Conservation (phyloP, 108 stramenopile genomes). For the Pelagomonas calceolata region DNA sequence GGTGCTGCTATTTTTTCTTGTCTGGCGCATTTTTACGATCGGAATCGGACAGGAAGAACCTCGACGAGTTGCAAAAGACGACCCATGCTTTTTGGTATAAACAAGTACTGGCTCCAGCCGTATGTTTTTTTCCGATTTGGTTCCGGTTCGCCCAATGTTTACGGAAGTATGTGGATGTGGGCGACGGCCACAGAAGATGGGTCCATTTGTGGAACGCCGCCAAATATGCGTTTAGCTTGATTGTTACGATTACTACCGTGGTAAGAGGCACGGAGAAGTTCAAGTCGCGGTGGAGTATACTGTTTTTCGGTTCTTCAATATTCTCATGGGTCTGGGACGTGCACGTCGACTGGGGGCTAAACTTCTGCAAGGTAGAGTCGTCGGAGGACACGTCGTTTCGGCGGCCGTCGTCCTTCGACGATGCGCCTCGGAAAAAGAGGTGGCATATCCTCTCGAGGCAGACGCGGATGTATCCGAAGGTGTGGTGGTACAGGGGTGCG, state of each 20-base stretch:
- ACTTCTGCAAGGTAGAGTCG: no score
- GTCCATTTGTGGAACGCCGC: slow-evolving; percentile 74
- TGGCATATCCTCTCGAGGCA: slow-evolving; percentile 42
- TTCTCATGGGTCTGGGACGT: slow-evolving; percentile 82
- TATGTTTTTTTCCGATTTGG: slow-evolving; percentile 67
- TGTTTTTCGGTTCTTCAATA: slow-evolving; percentile 62
- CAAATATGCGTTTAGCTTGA: slow-evolving; percentile 79
- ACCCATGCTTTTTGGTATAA: slow-evolving; percentile 49
- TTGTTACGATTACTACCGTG: slow-evolving; percentile 58
- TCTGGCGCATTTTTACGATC: slow-evolving; percentile 58
- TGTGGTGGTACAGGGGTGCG: slow-evolving; percentile 51
- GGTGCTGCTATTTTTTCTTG: slow-evolving; percentile 66
- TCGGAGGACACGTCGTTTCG: no score
- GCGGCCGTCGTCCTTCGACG: no score
- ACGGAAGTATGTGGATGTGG: slow-evolving; percentile 63
- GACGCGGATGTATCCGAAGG: slow-evolving; percentile 65
- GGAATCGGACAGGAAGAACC: no score
- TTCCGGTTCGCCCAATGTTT: slow-evolving; percentile 84
- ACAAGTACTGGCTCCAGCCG: slow-evolving; percentile 60
- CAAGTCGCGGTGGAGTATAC: slow-evolving; percentile 62
- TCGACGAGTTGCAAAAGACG: slow-evolving; percentile 36
- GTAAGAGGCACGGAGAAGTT: slow-evolving; percentile 16
- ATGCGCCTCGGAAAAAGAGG: background rate
- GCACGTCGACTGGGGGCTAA: slow-evolving; percentile 83
- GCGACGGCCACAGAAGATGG: slow-evolving; percentile 36